Base-by-base conservation (phyloP, 1,139 yeast species). In the Candida sanyaensis region DNA sequence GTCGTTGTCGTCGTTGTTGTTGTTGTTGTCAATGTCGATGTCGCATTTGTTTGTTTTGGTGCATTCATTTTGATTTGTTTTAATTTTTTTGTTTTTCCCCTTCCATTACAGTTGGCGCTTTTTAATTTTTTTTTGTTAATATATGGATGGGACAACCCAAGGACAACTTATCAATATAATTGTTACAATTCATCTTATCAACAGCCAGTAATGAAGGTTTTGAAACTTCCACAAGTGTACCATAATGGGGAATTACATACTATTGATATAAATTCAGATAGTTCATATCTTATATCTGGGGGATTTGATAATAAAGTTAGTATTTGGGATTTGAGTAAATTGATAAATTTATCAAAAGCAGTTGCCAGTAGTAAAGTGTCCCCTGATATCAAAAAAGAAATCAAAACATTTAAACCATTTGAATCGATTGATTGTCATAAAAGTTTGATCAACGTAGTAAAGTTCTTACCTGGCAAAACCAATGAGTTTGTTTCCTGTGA, bases 201-300 rank as follows among this genome's bases (percentile, higher is more conserved):
- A 17, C 21, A 17, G 21, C 21, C 3, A 17, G 21, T 17, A 5
- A 55, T 55, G 59, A 55, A 50, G 45, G 52, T 44, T 34, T 30
- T 54, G 7, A 45, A 44, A 34, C 33, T 54, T 13, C 58, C 59
- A 10, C 44, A 42, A 13, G 51, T 53, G 4, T 58, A 66, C 41
- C 79, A 75, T 54, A 67, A 58, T 17, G 79, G 80, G 8, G 75
- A 69, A 49, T 56, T 73, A 24, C 74, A 69, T 50, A 55, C 73
- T 1, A 50, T 75, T 10, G 71, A 64, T 41, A 53, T 72, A 12
- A 66, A 64, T 50, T 43, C 48, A 34, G 53, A 63, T 47, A 62
- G 62, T 46, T 42, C 60, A 9, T 53, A 47, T 31, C 53, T 72
- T 47, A 67, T 71, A 39, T 69, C 80, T 13, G 73, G 69, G 12